phyloP scores from a whole-genome alignment of 805 yeast genomes.

The Aciculoconidium aculeatum region DNA sequence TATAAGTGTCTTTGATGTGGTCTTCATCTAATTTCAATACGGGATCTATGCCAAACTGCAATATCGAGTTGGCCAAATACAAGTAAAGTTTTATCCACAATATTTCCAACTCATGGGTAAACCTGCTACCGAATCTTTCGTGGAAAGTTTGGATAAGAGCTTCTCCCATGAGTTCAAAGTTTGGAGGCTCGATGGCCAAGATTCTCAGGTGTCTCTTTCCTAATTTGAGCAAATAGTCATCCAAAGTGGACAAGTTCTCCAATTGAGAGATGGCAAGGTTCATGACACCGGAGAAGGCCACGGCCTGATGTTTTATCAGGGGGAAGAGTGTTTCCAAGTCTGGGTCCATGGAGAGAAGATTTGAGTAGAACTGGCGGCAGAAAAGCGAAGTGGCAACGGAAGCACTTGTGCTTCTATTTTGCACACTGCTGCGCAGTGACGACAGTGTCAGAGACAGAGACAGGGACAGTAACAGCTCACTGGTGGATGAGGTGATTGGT shows the following conservation, averaged over 20 bases:
- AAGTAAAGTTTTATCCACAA: constrained; percentile 69
- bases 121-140: constrained; percentile 51
- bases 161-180: constrained; percentile 68
- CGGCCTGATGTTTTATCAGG: constrained; percentile 71
- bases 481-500: constrained; percentile 1
- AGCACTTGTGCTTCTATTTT: constrained; percentile 3
- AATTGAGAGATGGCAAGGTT: constrained; percentile 60
- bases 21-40: constrained; percentile 14
- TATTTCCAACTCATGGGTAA: constrained; percentile 56
- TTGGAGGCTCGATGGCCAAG: constrained; percentile 62
- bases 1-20: constrained; percentile 2
- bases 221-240: constrained; percentile 53
- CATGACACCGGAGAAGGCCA: constrained; percentile 73
- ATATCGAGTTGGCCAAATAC: constrained; percentile 60
- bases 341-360: constrained; percentile 56
- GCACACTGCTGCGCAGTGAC: constrained; percentile 1
- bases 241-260: constrained; percentile 51
- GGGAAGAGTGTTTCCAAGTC: constrained; percentile 63
- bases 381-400: constrained; percentile 43
- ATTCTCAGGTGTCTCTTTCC: constrained; percentile 76
- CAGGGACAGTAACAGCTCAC: background rate
- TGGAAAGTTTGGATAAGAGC: constrained; percentile 64
- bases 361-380: constrained; percentile 72
- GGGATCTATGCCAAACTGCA: constrained; percentile 58
- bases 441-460: constrained; percentile 1